A percentile compares a stretch with the other conserved stretches of the same genome.
Evolutionary conservation across 1,139 yeast genomes (phyloP).

Genomic region (Taphrina confusa): DNA sequence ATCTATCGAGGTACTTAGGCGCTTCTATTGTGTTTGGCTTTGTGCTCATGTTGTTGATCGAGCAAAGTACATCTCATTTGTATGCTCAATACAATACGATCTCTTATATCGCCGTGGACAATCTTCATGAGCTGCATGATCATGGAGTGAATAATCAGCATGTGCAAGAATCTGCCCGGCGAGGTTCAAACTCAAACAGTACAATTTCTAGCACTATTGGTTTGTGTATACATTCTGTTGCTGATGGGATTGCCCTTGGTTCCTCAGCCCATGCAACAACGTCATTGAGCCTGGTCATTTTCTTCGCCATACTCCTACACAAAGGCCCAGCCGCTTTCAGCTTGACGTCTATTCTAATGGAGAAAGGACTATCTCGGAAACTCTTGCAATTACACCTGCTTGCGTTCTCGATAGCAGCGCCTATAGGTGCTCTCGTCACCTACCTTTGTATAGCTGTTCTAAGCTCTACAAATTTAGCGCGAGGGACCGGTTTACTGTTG

Average conservation of each 20-base stretch:
- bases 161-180: not conserved
- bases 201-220: slow-evolving; percentile 58
- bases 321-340: slow-evolving; percentile 78
- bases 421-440: slow-evolving; percentile 55
- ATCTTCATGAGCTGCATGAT: slow-evolving; percentile 23
- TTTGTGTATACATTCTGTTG: slow-evolving; percentile 63
- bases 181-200: slow-evolving; percentile 1
- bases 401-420: slow-evolving; percentile 57
- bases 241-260: slow-evolving; percentile 77
- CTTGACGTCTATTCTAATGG: slow-evolving; percentile 59
- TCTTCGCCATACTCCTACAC: slow-evolving; percentile 65
- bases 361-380: slow-evolving; percentile 44
- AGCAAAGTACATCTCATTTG: slow-evolving; percentile 45
- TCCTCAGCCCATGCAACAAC: slow-evolving; percentile 55
- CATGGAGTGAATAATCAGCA: not conserved
- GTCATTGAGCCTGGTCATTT: slow-evolving; percentile 54
- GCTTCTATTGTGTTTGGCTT: slow-evolving; percentile 54
- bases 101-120: slow-evolving; percentile 22
- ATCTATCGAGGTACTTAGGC: slow-evolving; percentile 43
- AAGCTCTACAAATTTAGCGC: slow-evolving; percentile 45
- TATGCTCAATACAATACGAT: slow-evolving; percentile 3
- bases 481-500: slow-evolving; percentile 56
- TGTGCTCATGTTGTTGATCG: slow-evolving; percentile 55
- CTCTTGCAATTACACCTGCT: slow-evolving; percentile 52
- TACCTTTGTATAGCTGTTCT: slow-evolving; percentile 48